A percentile compares a stretch with the other conserved stretches of the same genome.
These are phyloP conservation scores for Aphanomyces stellatus DNA, from an alignment of 352 stramenopile species.

Conservation along the genomic window DNA sequence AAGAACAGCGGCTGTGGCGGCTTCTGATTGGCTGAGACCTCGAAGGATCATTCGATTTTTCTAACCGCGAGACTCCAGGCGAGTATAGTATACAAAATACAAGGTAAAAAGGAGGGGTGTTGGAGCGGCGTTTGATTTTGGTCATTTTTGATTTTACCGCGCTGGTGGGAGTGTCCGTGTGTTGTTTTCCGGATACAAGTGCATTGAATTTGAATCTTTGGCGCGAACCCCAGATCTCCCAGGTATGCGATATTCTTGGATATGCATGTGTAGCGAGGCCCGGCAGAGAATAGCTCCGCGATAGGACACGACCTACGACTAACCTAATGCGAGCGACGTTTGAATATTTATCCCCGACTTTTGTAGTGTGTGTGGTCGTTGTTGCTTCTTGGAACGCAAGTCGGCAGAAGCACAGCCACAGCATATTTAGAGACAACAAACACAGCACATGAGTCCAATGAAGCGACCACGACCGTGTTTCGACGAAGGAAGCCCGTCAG, in stretches of 20 bases:
- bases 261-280: background rate
- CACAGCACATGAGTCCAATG: slow-evolving; percentile 13
- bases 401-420: background rate
- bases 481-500: slow-evolving; percentile 7
- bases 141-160: slow-evolving; percentile 19
- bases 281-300: background rate
- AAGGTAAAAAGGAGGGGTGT: background rate
- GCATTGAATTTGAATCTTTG: slow-evolving; percentile 19
- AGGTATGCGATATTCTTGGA: background rate
- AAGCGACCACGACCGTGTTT: slow-evolving; percentile 13
- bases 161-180: background rate
- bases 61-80: background rate
- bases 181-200: too few species aligned
- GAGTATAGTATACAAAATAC: slow-evolving; percentile 1
- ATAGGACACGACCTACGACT: too few species aligned
- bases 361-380: slow-evolving; percentile 12
- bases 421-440: background rate
- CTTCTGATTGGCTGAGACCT: slow-evolving; percentile 5
- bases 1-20: slow-evolving; percentile 9
- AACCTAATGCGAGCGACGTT: slow-evolving; percentile 7
- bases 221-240: background rate
- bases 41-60: slow-evolving; percentile 12
- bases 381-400: too few species aligned
- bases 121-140: background rate
- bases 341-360: background rate